phyloP scores from a whole-genome alignment of 768 basidiomycete species.

The Leccinum rimulosum region DNA sequence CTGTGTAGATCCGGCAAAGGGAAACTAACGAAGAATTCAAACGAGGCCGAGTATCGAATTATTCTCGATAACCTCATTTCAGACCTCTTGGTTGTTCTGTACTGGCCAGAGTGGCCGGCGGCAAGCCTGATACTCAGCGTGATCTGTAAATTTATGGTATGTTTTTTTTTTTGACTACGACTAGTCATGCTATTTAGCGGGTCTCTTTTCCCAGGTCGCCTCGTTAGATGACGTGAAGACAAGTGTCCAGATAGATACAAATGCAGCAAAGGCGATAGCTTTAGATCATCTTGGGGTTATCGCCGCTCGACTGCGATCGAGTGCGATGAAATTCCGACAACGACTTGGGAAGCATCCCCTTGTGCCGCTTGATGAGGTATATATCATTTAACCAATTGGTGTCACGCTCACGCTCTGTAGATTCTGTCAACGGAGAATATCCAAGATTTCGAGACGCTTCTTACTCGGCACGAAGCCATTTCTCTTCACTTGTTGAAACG shows the following conservation, averaged over 20 bases:
- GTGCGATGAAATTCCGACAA: conserved; percentile 39
- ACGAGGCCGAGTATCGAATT: conserved; percentile 89
- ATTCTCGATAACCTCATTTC: conserved; percentile 91
- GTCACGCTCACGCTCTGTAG: conserved; percentile 31
- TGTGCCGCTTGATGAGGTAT: conserved; percentile 72
- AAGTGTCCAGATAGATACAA: conserved; percentile 61
- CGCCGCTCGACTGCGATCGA: conserved; percentile 73
- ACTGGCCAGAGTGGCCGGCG: conserved; percentile 98
- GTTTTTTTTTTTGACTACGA: conserved; percentile 12
- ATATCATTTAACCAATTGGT: not conserved
- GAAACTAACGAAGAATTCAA: conserved; percentile 85
- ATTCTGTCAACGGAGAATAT: conserved; percentile 50
- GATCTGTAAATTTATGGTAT: conserved; percentile 82
- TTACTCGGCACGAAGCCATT: conserved; percentile 63
- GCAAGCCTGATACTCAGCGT: conserved; percentile 79
- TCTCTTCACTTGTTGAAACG: conserved; percentile 65
- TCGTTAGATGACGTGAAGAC: conserved; percentile 82
- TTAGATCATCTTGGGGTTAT: conserved; percentile 95
- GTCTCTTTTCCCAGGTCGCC: conserved; percentile 51
- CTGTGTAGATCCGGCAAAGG: conserved; percentile 72
- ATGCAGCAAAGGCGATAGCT: conserved; percentile 84
- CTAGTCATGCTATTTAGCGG: not conserved
- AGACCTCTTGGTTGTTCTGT: conserved; percentile 84
- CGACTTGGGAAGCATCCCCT: conserved; percentile 38
- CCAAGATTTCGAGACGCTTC: conserved; percentile 54